These are phyloP conservation scores for Aspergillus steynii DNA, from an alignment of 495 filamentous ascomycete species.

Conservation along the genomic window DNA sequence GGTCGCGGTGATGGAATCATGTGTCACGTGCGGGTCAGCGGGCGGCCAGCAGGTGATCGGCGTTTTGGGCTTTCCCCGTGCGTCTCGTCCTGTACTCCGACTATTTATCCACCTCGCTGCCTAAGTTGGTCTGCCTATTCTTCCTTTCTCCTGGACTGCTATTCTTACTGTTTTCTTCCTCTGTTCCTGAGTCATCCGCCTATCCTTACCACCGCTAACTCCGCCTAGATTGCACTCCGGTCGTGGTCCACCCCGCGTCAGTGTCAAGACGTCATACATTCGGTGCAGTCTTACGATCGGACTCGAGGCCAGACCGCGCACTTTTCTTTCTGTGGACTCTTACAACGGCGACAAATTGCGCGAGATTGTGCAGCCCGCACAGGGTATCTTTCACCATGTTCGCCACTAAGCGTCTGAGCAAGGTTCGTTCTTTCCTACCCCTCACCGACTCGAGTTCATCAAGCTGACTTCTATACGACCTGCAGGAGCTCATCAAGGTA, in stretches of 20 bases:
- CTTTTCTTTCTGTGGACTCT: neutral
- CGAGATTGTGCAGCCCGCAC: neutral
- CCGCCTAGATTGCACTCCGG: neutral
- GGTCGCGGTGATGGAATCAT: too few species aligned
- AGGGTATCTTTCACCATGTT: conserved; percentile 33
- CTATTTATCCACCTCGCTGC: neutral
- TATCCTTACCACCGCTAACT: neutral
- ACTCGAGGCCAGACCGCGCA: neutral
- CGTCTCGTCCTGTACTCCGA: neutral
- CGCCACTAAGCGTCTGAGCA: conserved; percentile 49
- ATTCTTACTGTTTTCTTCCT: neutral
- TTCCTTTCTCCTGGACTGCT: neutral
- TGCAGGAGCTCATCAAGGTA: conserved; percentile 48
- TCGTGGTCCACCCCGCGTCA: neutral
- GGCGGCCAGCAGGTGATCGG: neutral
- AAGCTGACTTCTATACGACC: conserved; percentile 7
- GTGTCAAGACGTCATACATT: neutral
- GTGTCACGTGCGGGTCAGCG: neutral
- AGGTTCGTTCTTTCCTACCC: conserved; percentile 29
- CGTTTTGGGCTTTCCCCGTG: neutral
- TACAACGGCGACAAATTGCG: neutral
- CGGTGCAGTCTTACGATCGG: neutral
- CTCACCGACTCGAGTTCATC: neutral
- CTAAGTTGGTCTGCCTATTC: neutral
- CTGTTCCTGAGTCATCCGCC: neutral